These are phyloP conservation scores for Wallacemonas collosoma DNA, from an alignment of 208 protist genomes.

Conservation along the genomic window DNA sequence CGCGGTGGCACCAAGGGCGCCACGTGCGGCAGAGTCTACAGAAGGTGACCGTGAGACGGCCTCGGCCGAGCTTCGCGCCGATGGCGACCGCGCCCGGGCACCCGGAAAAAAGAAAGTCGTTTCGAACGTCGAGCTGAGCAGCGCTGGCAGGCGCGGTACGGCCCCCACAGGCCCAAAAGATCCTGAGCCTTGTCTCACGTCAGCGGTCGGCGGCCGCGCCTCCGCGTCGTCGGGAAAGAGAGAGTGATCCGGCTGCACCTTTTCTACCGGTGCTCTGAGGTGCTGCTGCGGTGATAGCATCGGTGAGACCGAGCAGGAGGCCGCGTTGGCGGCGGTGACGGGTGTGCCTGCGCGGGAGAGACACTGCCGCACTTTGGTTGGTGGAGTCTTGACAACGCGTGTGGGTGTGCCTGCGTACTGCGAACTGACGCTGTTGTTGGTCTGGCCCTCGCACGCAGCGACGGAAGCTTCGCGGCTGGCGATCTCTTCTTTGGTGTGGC, in stretches of 20 bases:
- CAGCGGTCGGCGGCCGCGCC: background rate
- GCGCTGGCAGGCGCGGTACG: background rate
- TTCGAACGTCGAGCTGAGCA: background rate
- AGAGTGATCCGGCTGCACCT: slow-evolving; percentile 9
- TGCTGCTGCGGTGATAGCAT: background rate
- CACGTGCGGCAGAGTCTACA: background rate
- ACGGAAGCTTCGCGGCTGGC: slow-evolving; percentile 2
- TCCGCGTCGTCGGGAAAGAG: background rate
- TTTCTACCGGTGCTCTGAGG: slow-evolving; percentile 13
- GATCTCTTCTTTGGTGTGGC: background rate
- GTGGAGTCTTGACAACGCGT: slow-evolving; percentile 4
- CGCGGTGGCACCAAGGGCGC: background rate
- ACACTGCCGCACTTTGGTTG: slow-evolving; percentile 8
- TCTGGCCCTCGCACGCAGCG: background rate
- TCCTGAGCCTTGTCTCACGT: no score
- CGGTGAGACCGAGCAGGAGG: background rate
- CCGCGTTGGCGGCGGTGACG: background rate
- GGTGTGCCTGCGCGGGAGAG: background rate
- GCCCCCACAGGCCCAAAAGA: background rate
- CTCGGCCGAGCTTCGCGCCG: no score
- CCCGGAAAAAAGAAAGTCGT: background rate
- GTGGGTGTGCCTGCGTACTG: background rate
- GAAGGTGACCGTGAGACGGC: no score
- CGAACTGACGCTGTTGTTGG: background rate
- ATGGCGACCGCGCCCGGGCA: background rate